Evolutionary conservation across 805 yeast genomes (phyloP).

Genomic region (Blastobotrys muscicola): DNA sequence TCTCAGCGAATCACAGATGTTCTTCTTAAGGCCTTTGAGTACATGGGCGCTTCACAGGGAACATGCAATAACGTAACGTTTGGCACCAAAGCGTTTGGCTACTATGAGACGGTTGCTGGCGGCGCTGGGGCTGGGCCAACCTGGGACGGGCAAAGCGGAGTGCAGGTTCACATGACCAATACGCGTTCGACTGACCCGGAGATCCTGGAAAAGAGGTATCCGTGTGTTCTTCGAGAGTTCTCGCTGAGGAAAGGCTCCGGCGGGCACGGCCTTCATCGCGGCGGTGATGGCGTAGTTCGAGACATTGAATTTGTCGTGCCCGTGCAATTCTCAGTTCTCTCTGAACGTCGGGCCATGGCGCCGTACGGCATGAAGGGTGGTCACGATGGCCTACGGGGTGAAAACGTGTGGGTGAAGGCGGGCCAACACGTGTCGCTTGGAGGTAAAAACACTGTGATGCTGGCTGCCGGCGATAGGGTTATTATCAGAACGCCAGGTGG

Average conservation of each 20-base stretch:
- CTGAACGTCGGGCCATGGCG: slow-evolving; percentile 75
- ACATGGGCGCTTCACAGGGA: slow-evolving; percentile 94
- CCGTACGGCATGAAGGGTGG: slow-evolving; percentile 91
- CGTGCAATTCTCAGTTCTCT: slow-evolving; percentile 67
- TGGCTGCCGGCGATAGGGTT: slow-evolving; percentile 55
- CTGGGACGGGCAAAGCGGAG: slow-evolving; percentile 84
- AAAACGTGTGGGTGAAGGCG: slow-evolving; percentile 36
- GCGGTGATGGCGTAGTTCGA: slow-evolving; percentile 82
- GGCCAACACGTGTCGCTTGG: slow-evolving; percentile 38
- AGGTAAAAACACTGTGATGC: slow-evolving; percentile 57
- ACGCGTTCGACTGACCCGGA: slow-evolving; percentile 90
- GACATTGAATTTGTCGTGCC: slow-evolving; percentile 72
- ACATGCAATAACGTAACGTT: slow-evolving; percentile 91
- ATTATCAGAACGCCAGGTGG: slow-evolving; percentile 76
- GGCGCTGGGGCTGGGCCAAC: slow-evolving; percentile 89
- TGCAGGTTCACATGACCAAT: slow-evolving; percentile 90
- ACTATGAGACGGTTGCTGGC: slow-evolving; percentile 91
- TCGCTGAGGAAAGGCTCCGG: slow-evolving; percentile 67
- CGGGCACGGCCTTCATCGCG: slow-evolving; percentile 60
- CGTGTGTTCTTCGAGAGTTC: slow-evolving; percentile 66
- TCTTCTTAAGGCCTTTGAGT: slow-evolving; percentile 72
- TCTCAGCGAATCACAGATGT: slow-evolving; percentile 91
- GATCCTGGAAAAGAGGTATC: slow-evolving; percentile 79
- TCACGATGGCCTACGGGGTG: slow-evolving; percentile 61
- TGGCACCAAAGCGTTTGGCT: slow-evolving; percentile 82